Evolutionary conservation across 108 stramenopile genomes (phyloP).

Genomic region (Aurantiochytrium sp.): DNA sequence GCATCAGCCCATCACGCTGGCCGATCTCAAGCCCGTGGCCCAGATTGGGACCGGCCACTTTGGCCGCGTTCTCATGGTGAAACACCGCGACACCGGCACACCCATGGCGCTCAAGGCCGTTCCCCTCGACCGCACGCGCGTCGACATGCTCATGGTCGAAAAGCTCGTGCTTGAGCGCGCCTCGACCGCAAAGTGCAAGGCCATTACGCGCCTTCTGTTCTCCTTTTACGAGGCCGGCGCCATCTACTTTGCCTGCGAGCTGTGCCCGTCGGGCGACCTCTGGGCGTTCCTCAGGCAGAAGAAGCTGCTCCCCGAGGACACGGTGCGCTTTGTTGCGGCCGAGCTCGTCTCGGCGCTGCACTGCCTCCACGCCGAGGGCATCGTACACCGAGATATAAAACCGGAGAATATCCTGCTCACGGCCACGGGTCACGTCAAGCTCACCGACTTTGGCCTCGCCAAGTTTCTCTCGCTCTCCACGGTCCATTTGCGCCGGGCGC

Average conservation of each 20-base stretch:
- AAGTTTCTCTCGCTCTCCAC: not conserved
- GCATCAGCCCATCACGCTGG: not conserved
- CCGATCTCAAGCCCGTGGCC: not conserved
- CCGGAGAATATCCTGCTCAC: slow-evolving; percentile 92
- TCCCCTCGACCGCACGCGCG: not conserved
- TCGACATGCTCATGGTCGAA: not conserved
- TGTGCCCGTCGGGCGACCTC: not conserved
- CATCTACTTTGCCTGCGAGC: slow-evolving; percentile 2
- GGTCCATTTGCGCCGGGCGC: not conserved
- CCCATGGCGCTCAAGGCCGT: slow-evolving; percentile 2
- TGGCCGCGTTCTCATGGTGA: slow-evolving; percentile 1
- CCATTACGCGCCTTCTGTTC: not conserved
- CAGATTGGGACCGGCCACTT: slow-evolving; percentile 10
- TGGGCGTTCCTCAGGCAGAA: not conserved
- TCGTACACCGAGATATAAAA: slow-evolving; percentile 95
- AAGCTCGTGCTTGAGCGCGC: slow-evolving; percentile 21
- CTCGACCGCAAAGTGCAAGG: not conserved
- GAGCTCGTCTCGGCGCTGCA: slow-evolving; percentile 69
- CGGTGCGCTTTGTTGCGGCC: slow-evolving; percentile 58
- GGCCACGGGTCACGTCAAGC: not conserved
- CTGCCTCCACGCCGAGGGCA: slow-evolving; percentile 64
- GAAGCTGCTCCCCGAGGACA: slow-evolving; percentile 65
- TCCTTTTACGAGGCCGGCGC: not conserved
- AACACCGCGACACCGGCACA: slow-evolving; percentile 1
- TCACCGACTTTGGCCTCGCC: not conserved